phyloP scores from a whole-genome alignment of 140 eudicot species.

The Senecio squalidus region DNA sequence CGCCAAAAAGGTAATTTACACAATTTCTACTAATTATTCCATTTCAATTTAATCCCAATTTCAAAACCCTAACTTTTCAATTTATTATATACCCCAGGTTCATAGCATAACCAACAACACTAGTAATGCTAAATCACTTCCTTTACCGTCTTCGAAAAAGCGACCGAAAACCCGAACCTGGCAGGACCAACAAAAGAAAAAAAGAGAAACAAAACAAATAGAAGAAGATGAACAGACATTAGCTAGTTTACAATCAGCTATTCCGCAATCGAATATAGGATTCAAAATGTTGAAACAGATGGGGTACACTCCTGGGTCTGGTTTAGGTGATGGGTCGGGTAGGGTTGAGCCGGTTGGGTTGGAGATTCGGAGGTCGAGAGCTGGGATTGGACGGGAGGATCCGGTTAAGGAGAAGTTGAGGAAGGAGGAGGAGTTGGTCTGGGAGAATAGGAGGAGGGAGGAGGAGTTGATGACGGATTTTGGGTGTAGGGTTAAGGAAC shows the following conservation, averaged over 20 bases:
- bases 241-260: constrained; percentile 54
- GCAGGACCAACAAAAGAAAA: constrained; percentile 66
- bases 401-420: constrained; percentile 61
- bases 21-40: not conserved
- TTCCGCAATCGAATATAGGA: constrained; percentile 91
- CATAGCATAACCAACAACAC: constrained; percentile 12
- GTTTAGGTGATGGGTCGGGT: constrained; percentile 77
- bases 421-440: constrained; percentile 43
- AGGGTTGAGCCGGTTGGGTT: constrained; percentile 62
- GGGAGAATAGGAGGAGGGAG: constrained; percentile 54
- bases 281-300: constrained; percentile 83
- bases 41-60: not conserved
- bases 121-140: constrained; percentile 13
- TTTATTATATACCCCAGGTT: constrained; percentile 31
- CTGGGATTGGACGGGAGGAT: constrained; percentile 83
- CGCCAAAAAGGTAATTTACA: constrained; percentile 34
- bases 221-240: constrained; percentile 75
- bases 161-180: constrained; percentile 46
- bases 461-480: constrained; percentile 71
- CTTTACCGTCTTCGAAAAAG: constrained; percentile 41
- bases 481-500: constrained; percentile 68
- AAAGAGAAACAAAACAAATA: constrained; percentile 53
- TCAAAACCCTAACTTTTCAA: too few species aligned
- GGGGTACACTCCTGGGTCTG: constrained; percentile 93
- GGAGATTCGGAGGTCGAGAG: constrained; percentile 77